A percentile compares a stretch with the other conserved stretches of the same genome.
Conservation (phyloP, 73 alveolate genomes). For the Blepharisma japonicum region DNA sequence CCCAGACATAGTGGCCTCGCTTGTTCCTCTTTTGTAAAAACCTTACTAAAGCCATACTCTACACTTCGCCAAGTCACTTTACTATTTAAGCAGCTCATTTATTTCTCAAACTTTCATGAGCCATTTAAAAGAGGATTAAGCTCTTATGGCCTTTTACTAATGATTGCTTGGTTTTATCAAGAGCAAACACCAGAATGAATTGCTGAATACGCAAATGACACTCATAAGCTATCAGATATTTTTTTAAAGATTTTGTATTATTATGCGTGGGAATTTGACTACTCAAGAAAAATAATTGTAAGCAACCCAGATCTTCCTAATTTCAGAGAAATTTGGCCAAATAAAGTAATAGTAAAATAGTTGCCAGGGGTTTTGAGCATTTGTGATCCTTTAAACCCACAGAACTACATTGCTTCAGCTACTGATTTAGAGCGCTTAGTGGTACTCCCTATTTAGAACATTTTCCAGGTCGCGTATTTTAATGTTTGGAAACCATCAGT, state of each 20-base stretch:
- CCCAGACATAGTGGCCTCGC: slow-evolving; percentile 39
- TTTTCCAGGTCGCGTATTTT: slow-evolving; percentile 7
- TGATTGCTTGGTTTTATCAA: slow-evolving; percentile 33
- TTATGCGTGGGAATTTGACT: background rate
- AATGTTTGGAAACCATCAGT: background rate
- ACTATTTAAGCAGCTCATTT: slow-evolving; percentile 36
- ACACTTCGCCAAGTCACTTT: slow-evolving; percentile 31
- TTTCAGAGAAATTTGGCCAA: background rate
- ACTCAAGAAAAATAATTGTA: background rate
- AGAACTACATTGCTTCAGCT: background rate
- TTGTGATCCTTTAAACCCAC: slow-evolving; percentile 14
- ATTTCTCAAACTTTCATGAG: slow-evolving; percentile 32
- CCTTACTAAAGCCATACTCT: background rate
- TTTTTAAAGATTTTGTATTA: background rate
- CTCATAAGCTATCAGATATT: background rate
- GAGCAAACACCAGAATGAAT: background rate
- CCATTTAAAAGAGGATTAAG: slow-evolving; percentile 49
- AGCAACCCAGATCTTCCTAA: background rate
- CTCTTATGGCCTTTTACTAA: slow-evolving; percentile 38
- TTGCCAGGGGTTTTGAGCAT: background rate
- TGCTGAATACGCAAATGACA: background rate
- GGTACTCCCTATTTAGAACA: background rate
- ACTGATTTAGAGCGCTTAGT: background rate
- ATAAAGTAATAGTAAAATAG: slow-evolving; percentile 1
- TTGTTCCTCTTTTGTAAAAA: slow-evolving; percentile 35